A percentile compares a stretch with the other conserved stretches of the same genome.
phyloP scores from a whole-genome alignment of 495 filamentous ascomycete species.

The Astrothelium subdiscretum region DNA sequence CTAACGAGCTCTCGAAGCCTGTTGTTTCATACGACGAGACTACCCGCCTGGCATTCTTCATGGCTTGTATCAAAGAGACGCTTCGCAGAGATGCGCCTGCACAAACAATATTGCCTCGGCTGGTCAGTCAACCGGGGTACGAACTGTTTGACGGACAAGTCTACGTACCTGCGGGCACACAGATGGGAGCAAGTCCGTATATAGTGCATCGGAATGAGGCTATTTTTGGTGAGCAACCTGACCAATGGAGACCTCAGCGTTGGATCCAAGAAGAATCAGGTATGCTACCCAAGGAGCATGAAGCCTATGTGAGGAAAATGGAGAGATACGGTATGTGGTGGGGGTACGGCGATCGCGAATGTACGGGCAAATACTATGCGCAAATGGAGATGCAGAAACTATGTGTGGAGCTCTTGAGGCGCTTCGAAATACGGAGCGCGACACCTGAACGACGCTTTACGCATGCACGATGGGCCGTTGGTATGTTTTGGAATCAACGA shows the following conservation, averaged over 20 bases:
- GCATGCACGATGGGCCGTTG: background rate
- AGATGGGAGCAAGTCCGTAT: constrained; percentile 18
- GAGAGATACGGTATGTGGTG: constrained; percentile 6
- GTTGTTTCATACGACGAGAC: constrained; percentile 14
- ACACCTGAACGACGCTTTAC: constrained; percentile 4
- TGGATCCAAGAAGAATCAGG: constrained; percentile 11
- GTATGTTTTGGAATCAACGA: background rate
- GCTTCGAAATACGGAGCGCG: constrained; percentile 14
- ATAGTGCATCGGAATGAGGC: constrained; percentile 14
- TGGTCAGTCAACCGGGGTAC: constrained; percentile 2
- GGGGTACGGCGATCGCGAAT: constrained; percentile 19
- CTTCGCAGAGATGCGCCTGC: constrained; percentile 10
- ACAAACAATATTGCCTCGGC: constrained; percentile 9
- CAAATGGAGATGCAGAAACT: constrained; percentile 24
- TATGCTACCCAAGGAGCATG: background rate
- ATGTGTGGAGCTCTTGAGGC: constrained; percentile 17
- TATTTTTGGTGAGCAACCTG: constrained; percentile 17
- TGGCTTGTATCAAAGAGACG: constrained; percentile 14
- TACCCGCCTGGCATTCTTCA: constrained; percentile 10
- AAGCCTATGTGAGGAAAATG: background rate
- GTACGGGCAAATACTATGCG: constrained; percentile 22
- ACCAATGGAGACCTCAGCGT: constrained; percentile 12
- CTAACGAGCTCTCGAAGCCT: constrained; percentile 1
- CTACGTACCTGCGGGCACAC: constrained; percentile 10
- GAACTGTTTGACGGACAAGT: background rate